Conservation (phyloP, 73 alveolate genomes). For the Symbiodinium pilosum region DNA sequence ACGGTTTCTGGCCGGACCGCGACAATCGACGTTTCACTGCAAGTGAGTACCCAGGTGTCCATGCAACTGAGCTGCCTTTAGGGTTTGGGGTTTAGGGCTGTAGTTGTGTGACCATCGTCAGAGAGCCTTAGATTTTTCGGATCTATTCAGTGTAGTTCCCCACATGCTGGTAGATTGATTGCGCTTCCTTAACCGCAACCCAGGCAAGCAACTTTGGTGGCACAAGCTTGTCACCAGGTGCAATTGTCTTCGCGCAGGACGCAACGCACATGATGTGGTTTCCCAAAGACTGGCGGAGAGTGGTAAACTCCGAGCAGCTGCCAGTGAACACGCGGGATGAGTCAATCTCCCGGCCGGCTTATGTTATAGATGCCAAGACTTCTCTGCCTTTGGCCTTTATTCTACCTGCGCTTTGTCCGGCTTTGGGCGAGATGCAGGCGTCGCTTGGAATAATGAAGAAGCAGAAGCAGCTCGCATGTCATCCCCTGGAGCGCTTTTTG, state of each 20-base stretch:
- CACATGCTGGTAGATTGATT: too few relatives aligned
- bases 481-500: conserved; percentile 28
- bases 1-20: conserved; percentile 64
- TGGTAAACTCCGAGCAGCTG: background rate
- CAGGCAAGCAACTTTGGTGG: conserved; percentile 4
- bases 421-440: background rate
- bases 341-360: background rate
- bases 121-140: too few relatives aligned
- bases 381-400: background rate
- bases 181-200: too few relatives aligned
- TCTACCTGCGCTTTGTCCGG: background rate
- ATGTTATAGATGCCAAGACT: background rate
- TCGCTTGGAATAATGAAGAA: background rate
- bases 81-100: too few relatives aligned
- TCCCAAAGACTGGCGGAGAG: background rate
- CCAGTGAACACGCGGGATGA: background rate
- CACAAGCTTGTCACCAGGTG: background rate
- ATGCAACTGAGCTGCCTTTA: too few relatives aligned
- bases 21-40: conserved; percentile 84
- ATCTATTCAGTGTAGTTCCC: too few relatives aligned
- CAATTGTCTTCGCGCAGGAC: background rate
- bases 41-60: conserved; percentile 79
- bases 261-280: conserved; percentile 13
- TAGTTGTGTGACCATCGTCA: too few relatives aligned
- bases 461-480: conserved; percentile 57